Base-by-base conservation (phyloP, 352 stramenopile genomes). In the Globisporangium acanthophoron region DNA sequence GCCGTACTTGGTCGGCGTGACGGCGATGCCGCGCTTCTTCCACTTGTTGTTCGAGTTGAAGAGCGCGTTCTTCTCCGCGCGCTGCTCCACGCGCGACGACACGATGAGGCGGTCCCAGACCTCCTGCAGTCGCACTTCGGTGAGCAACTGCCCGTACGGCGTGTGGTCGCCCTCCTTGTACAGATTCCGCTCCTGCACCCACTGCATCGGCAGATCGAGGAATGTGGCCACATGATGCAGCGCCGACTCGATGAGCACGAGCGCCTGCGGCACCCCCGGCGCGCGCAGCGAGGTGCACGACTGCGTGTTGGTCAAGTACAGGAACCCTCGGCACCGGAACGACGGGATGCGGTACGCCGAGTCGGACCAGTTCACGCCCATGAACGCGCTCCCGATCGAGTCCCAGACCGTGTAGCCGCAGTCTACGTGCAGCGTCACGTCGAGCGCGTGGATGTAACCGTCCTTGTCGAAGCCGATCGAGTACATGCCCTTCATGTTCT, bases 241-340 rank as follows among this genome's bases (percentile, higher is more conserved):
- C 50, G 98, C 89, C 43, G 95, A 96, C 64, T 99, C 96, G 4
- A 78, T 77, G 31, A 97, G 77, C 46, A 96, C 76, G 53, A 97
- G 78, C 12, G 89, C 85, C 63, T 99, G 96, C 1, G 95, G 95
- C 6, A 90, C 96, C 52, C 96, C 96, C 74, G 98, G 98, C 0
- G 95, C 96, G 44, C 96, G 75, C 70, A 97, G 98, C 1, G 96
- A 96, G 8, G 96, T 98, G 65, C 98, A 96, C 7, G 90, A 92
- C 20, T 95, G 81, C 58, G 97, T 85, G 50, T 96, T 96, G 0
- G 95, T 99, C 56, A 96, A 96, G 69, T 95, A 98, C 8, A 92
- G 74, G 8, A 82, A 85, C 15, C 92, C 96, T n/a, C 82, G 77
- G 8, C 80, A 92, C 46, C 85, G 78, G 52, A 98, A 65, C 53